Percentiles rank a stretch among this genome's conserved stretches.
Evolutionary conservation across 345 rosid genomes (phyloP).

Genomic region (Camelina sativa): DNA sequence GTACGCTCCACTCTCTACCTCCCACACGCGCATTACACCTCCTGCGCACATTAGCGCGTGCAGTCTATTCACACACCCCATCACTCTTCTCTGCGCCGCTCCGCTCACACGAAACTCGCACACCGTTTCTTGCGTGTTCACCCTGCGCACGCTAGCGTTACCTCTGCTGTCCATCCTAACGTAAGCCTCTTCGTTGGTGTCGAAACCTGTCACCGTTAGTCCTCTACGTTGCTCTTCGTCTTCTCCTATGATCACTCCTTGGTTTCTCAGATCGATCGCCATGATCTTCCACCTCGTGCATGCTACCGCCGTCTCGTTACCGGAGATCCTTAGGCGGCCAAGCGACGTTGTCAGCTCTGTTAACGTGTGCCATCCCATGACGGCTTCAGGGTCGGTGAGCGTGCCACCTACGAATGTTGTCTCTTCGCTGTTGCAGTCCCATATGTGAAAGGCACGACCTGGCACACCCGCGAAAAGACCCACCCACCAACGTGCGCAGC

Average conservation of each 20-base stretch:
- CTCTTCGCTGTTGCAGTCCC: constrained; percentile 65
- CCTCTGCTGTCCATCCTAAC: constrained; percentile 62
- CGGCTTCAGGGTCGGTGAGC: constrained; percentile 71
- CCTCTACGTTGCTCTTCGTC: constrained; percentile 52
- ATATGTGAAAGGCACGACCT: constrained; percentile 74
- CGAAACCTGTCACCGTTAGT: constrained; percentile 55
- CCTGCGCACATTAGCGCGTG: constrained; percentile 70
- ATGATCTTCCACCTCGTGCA: constrained; percentile 60
- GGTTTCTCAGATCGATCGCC: constrained; percentile 63
- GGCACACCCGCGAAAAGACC: constrained; percentile 86
- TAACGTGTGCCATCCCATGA: constrained; percentile 78
- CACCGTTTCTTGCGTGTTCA: constrained; percentile 46
- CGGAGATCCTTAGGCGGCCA: constrained; percentile 70
- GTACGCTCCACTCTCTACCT: constrained; percentile 48
- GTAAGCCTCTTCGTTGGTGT: constrained; percentile 55
- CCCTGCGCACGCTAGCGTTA: constrained; percentile 60
- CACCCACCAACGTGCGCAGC: constrained; percentile 84
- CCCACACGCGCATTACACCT: constrained; percentile 73
- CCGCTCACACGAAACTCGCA: constrained; percentile 57
- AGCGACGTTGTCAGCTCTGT: constrained; percentile 62
- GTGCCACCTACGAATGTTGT: constrained; percentile 58
- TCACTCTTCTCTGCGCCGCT: constrained; percentile 43
- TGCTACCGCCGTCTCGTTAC: constrained; percentile 66
- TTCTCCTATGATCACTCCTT: constrained; percentile 46
- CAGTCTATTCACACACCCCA: constrained; percentile 75